Evolutionary conservation across 2,329 filamentous ascomycete species (phyloP), one percentile per base, ranked within the genome.

Genomic region (Triangularia setosa): DNA sequence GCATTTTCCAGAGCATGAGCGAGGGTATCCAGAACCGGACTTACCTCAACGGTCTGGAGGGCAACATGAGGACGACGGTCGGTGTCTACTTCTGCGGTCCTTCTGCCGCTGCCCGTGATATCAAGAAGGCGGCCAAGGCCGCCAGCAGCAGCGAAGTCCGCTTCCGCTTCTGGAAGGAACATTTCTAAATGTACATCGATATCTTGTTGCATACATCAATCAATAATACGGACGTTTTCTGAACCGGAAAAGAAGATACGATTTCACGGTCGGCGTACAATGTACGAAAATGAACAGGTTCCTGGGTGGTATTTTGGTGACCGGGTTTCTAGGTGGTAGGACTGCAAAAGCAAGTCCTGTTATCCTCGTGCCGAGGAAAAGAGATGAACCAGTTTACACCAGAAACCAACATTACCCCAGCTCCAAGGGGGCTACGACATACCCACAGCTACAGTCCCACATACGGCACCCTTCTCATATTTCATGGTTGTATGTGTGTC

Each of bases 81-180:
- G 95, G 95, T 79, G 94, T 99, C 21, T 99, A 99, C 80, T 98
- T 98, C 78, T 99, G 95, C 76, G 95, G 95, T 65, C 93, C 93
- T 24, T 95, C 91, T 68, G 84, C 83, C 69, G 84, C 84, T 72
- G 94, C 94, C 6, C 86, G 93, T 69, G 87, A 92, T 72, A 97
- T 99, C 75, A 90, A 91, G 77, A 86, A 87, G 74, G 93, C 94
- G 16, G 90, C 91, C 70, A 90, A 90, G 73, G 77, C 81, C 61
- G 89, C 90, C 16, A 91, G 87, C 12, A 87, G 85, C 40, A 86
- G 86, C 67, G 91, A 96, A 70, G 92, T 99, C 64, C 87, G 89
- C 73, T 99, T 98, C 81, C 91, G 92, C 72, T 99, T 99, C 83
- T 99, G 95, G 95, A 99, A 99, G 81, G 95, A 99, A 79, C 94